phyloP scores from a whole-genome alignment of 1,284 basidiomycete genomes.

The Apiotrichum domesticum region DNA sequence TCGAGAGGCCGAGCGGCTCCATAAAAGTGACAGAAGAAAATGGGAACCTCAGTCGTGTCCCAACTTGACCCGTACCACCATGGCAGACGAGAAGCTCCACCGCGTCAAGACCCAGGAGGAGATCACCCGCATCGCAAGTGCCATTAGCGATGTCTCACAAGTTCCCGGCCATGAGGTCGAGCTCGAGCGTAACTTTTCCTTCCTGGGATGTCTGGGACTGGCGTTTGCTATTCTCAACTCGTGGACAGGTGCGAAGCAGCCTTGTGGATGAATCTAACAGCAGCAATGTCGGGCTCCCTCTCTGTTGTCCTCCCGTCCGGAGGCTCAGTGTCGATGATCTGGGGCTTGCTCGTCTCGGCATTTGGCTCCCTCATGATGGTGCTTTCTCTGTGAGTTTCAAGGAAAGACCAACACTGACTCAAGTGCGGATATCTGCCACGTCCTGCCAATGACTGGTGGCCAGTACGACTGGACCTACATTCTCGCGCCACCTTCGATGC shows the following conservation, averaged over 20 bases:
- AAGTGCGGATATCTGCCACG: constrained; percentile 9
- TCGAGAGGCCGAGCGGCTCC: no score
- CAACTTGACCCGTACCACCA: no score
- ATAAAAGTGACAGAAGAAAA: no score
- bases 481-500: not conserved
- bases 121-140: no score
- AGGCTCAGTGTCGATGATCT: constrained; percentile 37
- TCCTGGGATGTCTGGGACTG: constrained; percentile 7
- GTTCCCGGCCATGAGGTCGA: not conserved
- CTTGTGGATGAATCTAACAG: not conserved
- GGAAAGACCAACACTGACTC: not conserved
- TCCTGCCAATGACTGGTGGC: constrained; percentile 22
- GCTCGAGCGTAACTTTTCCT: constrained; percentile 16
- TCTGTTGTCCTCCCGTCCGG: constrained; percentile 33
- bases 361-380: constrained; percentile 29
- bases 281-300: constrained; percentile 7
- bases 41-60: no score
- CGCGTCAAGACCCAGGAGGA: no score
- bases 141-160: no score
- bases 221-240: constrained; percentile 17
- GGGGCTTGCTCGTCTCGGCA: constrained; percentile 37
- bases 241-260: constrained; percentile 8
- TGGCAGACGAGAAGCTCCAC: no score
- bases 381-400: constrained; percentile 18
- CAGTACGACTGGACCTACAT: constrained; percentile 35